Conservation (phyloP, 2,329 filamentous ascomycete species). For the Sordariomycetes sp. region DNA sequence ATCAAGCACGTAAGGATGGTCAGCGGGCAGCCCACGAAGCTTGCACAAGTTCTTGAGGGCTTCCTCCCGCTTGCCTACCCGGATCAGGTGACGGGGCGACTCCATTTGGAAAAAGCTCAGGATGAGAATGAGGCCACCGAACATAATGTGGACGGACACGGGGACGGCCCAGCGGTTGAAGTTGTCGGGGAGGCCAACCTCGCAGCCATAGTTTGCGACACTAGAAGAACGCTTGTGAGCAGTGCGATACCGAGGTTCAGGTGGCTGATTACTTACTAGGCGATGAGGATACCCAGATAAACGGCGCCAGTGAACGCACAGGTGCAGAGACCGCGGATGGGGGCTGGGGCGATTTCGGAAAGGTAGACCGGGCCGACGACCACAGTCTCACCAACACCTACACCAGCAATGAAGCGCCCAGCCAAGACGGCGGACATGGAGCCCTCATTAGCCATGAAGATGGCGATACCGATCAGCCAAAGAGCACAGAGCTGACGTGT, state of each 20-base stretch:
- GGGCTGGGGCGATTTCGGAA: slow-evolving; percentile 54
- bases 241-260: slow-evolving; percentile 60
- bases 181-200: slow-evolving; percentile 28
- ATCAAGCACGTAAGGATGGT: slow-evolving; percentile 25
- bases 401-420: slow-evolving; percentile 43
- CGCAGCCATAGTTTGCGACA: slow-evolving; percentile 51
- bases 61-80: slow-evolving; percentile 21
- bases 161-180: slow-evolving; percentile 32
- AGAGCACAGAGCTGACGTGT: slow-evolving; percentile 36
- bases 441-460: slow-evolving; percentile 35
- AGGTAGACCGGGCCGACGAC: slow-evolving; percentile 56
- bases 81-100: slow-evolving; percentile 18
- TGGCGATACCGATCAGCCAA: slow-evolving; percentile 38
- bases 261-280: too few species aligned
- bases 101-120: slow-evolving; percentile 10
- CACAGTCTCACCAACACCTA: slow-evolving; percentile 46
- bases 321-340: slow-evolving; percentile 57
- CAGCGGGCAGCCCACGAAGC: slow-evolving; percentile 24
- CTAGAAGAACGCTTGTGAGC: too few species aligned
- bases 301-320: slow-evolving; percentile 22
- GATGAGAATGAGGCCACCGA: slow-evolving; percentile 10
- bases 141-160: slow-evolving; percentile 57
- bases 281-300: slow-evolving; percentile 11
- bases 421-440: slow-evolving; percentile 39
- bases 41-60: slow-evolving; percentile 25